These are phyloP conservation scores for Carpinus fangiana DNA, from an alignment of 306 rosid species.

Conservation along the genomic window DNA sequence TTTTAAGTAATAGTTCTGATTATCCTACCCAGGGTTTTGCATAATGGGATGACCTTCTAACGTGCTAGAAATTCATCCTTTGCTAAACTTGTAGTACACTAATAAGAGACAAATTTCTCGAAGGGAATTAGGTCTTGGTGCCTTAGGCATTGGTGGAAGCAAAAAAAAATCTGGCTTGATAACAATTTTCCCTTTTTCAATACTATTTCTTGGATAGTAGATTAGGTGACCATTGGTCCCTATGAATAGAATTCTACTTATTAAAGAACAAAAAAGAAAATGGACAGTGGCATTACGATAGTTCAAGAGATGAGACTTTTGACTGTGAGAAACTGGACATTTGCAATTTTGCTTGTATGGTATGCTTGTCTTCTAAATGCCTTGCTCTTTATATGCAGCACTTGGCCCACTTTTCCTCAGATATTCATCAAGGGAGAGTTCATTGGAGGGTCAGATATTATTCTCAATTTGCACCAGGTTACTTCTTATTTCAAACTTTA, in stretches of 20 bases:
- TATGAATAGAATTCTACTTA: background rate
- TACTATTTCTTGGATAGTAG: background rate
- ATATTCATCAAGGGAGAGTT: conserved; percentile 93
- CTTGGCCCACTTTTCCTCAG: conserved; percentile 93
- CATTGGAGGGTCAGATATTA: conserved; percentile 84
- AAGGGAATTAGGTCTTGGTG: conserved; percentile 1
- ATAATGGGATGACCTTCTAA: no score
- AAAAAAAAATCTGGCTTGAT: background rate
- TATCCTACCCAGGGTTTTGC: no score
- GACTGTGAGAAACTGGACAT: background rate
- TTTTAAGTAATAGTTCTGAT: no score
- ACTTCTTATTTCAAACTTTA: conserved; percentile 7
- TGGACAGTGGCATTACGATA: background rate
- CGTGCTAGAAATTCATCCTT: no score
- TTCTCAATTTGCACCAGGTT: conserved; percentile 89
- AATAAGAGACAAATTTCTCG: background rate
- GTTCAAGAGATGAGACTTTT: background rate
- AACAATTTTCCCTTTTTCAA: background rate
- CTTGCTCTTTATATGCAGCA: conserved; percentile 37
- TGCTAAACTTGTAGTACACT: background rate
- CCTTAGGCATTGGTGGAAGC: background rate
- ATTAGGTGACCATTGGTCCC: background rate
- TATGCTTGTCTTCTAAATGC: background rate
- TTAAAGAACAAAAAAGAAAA: background rate
- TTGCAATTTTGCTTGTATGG: background rate